Evolutionary conservation across 192 early-diverging fungal genomes (phyloP).

Genomic region (Podila verticillata): DNA sequence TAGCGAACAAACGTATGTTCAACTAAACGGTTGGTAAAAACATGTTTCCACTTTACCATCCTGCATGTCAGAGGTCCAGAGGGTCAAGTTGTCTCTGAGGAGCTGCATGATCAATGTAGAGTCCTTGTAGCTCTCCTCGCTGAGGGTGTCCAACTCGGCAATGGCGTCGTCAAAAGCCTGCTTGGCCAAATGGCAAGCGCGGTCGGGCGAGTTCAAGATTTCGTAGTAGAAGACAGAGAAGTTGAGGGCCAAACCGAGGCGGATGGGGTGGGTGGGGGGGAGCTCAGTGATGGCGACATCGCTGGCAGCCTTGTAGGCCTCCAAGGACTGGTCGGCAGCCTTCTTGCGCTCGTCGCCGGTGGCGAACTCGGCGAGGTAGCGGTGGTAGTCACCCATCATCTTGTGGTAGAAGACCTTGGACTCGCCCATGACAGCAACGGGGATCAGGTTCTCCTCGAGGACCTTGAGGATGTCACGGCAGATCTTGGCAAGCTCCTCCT

Average conservation of each 20-base stretch:
- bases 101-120: constrained; percentile 99
- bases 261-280: constrained; percentile 96
- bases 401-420: constrained; percentile 99
- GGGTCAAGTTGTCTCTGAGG: constrained; percentile 96
- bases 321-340: constrained; percentile 84
- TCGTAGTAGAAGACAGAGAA: constrained; percentile 99
- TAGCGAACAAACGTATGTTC: neutral
- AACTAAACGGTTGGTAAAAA: neutral
- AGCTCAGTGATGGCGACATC: constrained; percentile 94
- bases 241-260: constrained; percentile 93
- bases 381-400: constrained; percentile 99
- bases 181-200: constrained; percentile 91
- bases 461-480: constrained; percentile 95
- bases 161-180: constrained; percentile 98
- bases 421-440: constrained; percentile 89
- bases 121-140: constrained; percentile 99
- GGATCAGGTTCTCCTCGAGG: constrained; percentile 89
- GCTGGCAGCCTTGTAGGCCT: constrained; percentile 94
- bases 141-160: constrained; percentile 96
- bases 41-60: constrained; percentile 62
- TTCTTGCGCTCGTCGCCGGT: constrained; percentile 84
- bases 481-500: constrained; percentile 91
- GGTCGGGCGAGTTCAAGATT: constrained; percentile 96
- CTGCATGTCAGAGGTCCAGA: constrained; percentile 97
- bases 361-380: constrained; percentile 98